Percentiles rank a stretch among this genome's conserved stretches.
These are phyloP conservation scores for Mucor irregularis DNA, from an alignment of 371 early-diverging fungal genomes.

Conservation along the genomic window DNA sequence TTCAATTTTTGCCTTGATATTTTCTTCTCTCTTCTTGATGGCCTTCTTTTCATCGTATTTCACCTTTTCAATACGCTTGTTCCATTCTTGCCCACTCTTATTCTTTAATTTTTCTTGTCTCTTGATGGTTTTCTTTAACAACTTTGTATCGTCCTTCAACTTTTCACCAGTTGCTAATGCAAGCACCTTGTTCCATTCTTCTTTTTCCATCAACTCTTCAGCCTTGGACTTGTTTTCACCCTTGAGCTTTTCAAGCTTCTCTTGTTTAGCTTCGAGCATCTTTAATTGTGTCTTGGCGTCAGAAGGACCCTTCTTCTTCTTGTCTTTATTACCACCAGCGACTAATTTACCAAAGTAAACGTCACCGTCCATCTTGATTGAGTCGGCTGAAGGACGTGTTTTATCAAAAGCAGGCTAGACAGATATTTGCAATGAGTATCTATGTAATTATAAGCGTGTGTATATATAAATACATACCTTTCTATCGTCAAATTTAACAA, in stretches of 20 bases:
- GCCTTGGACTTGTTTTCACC: slow-evolving; percentile 72
- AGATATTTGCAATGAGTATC: background rate
- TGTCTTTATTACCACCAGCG: slow-evolving; percentile 48
- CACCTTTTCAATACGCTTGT: slow-evolving; percentile 71
- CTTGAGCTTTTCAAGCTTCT: slow-evolving; percentile 75
- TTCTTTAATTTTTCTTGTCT: slow-evolving; percentile 80
- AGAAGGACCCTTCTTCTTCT: slow-evolving; percentile 72
- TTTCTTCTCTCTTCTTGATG: slow-evolving; percentile 76
- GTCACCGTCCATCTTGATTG: slow-evolving; percentile 60
- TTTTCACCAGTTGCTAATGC: slow-evolving; percentile 86
- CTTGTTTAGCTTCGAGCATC: slow-evolving; percentile 75
- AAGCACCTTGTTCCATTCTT: slow-evolving; percentile 80
- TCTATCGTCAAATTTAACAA: slow-evolving; percentile 50
- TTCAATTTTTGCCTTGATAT: slow-evolving; percentile 69
- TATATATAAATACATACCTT: slow-evolving; percentile 13
- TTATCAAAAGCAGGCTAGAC: slow-evolving; percentile 4
- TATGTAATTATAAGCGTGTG: background rate
- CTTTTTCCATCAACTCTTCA: slow-evolving; percentile 68
- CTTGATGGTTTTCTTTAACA: slow-evolving; percentile 91
- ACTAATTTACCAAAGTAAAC: slow-evolving; percentile 74
- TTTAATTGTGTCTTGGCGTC: slow-evolving; percentile 77
- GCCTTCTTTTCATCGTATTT: slow-evolving; percentile 65
- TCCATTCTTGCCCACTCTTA: slow-evolving; percentile 84
- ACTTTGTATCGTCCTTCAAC: slow-evolving; percentile 86
- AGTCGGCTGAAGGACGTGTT: slow-evolving; percentile 43